Base-by-base conservation (phyloP, 2,329 filamentous ascomycete species). In the Aspergillus bombycis region DNA sequence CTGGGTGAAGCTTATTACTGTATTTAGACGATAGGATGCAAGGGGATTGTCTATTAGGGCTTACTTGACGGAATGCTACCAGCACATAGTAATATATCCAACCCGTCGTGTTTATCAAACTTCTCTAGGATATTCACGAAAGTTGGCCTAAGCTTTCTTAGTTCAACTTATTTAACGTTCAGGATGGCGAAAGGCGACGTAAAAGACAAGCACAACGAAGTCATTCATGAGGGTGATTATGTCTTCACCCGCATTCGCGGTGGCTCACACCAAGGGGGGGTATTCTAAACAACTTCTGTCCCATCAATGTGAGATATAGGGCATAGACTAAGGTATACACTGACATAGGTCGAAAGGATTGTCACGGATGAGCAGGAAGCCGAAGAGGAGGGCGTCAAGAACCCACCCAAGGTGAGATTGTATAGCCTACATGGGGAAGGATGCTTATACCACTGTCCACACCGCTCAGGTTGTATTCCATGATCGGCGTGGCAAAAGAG, bases 161-260 rank as follows among this genome's bases (percentile, higher is more conserved):
- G 34, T 16, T 2, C 14, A 36, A 16, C 1, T 16, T 0, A 7
- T 2, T 36, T 2, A 2, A 36, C 7, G 16, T 36, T 19, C 34
- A 50, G 12, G 3, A 58, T 62, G 54, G 60, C 54, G 11, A 46
- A 26, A 21, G 45, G 11, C 12, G 54, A 62, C 4, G 58, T 62
- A 4, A 62, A 62, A 55, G 60, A 54, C 23, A 60, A 60, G 36
- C 45, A 62, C 12, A 55, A 55, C 4, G 32, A 62, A 1, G 9
- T 6, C 8, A 62, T 58, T n/a, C 32, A 50, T 38, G 46, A 16
- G 5, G 60, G 60, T 28, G 60, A 58, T 23, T 54, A 62, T 19
- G 60, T 62, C 7, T 58, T 53, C 7, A 58, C 60, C 16, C 50
- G 41, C 12, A 58, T 62, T 10, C 60, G 60, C 3, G 60, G 60